Evolutionary conservation across 2,329 filamentous ascomycete genomes (phyloP), one percentile per base, ranked within the genome.

Genomic region (Exophiala spinifera): DNA sequence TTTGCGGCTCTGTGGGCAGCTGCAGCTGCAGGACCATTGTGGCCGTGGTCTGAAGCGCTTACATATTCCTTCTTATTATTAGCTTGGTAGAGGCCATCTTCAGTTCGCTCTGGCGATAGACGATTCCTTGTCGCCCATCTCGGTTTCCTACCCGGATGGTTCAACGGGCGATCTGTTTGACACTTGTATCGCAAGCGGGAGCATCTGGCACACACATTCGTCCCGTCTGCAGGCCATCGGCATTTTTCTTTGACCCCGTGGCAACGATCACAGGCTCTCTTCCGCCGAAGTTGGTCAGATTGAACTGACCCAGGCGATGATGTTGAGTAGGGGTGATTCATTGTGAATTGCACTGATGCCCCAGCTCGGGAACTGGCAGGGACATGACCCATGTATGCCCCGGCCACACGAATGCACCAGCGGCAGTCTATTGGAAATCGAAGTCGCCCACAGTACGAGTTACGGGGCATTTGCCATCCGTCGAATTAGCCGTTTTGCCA

Each of bases 201-300:
- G 20, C 50, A 53, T 53, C 50, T 46, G 23, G 34, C 50, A 17
- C 50, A 53, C 11, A 14, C 33, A 28, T 46, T 17, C 3, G 31
- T 34, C 46, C 39, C 31, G 10, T 23, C 42, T n/a, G 42, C 13
- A 11, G 10, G 42, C 50, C 50, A 47, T 7, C 42, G 42, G 20
- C 50, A 53, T 19, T 40, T 53, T 31, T 47, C 50, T 20, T 46
- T 46, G 33, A 53, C 21, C 7, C 4, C 33, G 19, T 53, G 50
- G 20, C 50, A 53, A n/a, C 50, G 42, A 53, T 53, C 50, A 33
- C 50, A 53, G 7, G 50, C 42, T 46, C 43, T 53, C 53, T 52
- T 60, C 57, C 39, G n/a, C 21, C 39, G 15, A 42, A 21, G 3
- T 13, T 42, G 39, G 10, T 42, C 11, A 42, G 39, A 42, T 31